Percentiles rank a stretch among this genome's conserved stretches.
These are phyloP conservation scores for Colletotrichum sp. DNA, from an alignment of 2,329 filamentous ascomycete species.

Conservation along the genomic window DNA sequence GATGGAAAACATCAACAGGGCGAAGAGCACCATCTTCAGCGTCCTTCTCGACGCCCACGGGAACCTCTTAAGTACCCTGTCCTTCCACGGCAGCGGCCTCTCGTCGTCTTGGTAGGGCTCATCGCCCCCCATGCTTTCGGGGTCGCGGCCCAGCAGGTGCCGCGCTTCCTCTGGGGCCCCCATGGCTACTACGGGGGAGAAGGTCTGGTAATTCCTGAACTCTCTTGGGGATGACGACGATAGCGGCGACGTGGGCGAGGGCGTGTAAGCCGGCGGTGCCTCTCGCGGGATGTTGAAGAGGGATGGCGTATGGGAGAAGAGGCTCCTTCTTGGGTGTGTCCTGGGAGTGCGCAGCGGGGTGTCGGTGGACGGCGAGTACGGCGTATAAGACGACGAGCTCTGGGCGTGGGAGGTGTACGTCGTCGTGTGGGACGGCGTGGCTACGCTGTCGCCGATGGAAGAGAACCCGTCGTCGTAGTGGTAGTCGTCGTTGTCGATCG, in stretches of 20 bases:
- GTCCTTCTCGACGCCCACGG: conserved; percentile 26
- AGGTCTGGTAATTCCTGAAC: conserved; percentile 47
- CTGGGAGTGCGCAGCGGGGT: conserved; percentile 16
- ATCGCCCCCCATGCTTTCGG: conserved; percentile 50
- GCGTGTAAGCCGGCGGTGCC: conserved; percentile 57
- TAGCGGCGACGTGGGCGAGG: conserved; percentile 33
- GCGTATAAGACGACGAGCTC: conserved; percentile 21
- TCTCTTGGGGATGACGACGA: conserved; percentile 35
- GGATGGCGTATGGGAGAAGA: background rate
- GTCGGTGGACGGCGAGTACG: conserved; percentile 6
- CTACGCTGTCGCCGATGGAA: conserved; percentile 5
- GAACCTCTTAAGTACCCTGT: conserved; percentile 20
- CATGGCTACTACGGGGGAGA: conserved; percentile 41
- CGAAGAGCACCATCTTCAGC: conserved; percentile 33
- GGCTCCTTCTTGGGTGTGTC: conserved; percentile 15
- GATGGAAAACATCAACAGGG: conserved; percentile 37
- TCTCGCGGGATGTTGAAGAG: conserved; percentile 32
- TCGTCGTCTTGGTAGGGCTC: conserved; percentile 24
- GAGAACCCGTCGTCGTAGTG: conserved; percentile 9
- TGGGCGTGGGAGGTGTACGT: background rate
- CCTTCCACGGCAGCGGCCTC: conserved; percentile 25
- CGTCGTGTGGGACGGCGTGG: conserved; percentile 13
- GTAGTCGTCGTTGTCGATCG: background rate
- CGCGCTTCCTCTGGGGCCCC: conserved; percentile 46
- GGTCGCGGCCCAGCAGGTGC: conserved; percentile 44